These are phyloP conservation scores for Pseudopithomyces chartarum DNA, from an alignment of 2,329 filamentous ascomycete species.

Conservation along the genomic window DNA sequence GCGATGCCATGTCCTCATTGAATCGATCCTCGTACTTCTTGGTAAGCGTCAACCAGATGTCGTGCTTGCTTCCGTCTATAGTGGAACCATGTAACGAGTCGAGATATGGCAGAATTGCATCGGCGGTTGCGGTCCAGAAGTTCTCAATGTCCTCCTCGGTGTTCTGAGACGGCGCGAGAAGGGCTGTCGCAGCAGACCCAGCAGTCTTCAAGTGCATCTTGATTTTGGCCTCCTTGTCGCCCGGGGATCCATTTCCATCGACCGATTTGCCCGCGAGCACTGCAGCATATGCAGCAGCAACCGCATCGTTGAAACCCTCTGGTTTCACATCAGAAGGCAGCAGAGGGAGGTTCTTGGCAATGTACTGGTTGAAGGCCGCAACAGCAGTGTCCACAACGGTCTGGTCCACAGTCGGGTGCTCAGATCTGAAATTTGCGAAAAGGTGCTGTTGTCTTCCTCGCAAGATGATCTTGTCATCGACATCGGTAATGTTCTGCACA, in stretches of 20 bases:
- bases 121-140: constrained; percentile 65
- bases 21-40: constrained; percentile 87
- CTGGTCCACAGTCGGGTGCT: constrained; percentile 52
- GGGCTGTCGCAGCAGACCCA: constrained; percentile 57
- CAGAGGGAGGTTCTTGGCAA: constrained; percentile 70
- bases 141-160: constrained; percentile 43
- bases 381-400: constrained; percentile 54
- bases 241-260: constrained; percentile 59
- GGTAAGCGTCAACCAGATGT: constrained; percentile 87
- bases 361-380: constrained; percentile 60
- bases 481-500: constrained; percentile 87
- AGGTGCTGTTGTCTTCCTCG: constrained; percentile 77
- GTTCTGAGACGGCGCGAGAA: constrained; percentile 42
- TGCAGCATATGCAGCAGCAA: constrained; percentile 57
- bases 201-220: constrained; percentile 83
- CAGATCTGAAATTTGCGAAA: constrained; percentile 68
- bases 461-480: constrained; percentile 63
- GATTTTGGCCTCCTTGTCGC: constrained; percentile 82
- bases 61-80: constrained; percentile 65
- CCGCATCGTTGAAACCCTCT: constrained; percentile 53
- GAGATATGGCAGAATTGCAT: constrained; percentile 80
- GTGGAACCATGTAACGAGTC: constrained; percentile 65
- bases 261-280: constrained; percentile 61
- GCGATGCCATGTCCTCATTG: constrained; percentile 80
- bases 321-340: constrained; percentile 52